These are phyloP conservation scores for Thamnidium elegans DNA, from an alignment of 192 early-diverging fungal genomes.

Conservation along the genomic window DNA sequence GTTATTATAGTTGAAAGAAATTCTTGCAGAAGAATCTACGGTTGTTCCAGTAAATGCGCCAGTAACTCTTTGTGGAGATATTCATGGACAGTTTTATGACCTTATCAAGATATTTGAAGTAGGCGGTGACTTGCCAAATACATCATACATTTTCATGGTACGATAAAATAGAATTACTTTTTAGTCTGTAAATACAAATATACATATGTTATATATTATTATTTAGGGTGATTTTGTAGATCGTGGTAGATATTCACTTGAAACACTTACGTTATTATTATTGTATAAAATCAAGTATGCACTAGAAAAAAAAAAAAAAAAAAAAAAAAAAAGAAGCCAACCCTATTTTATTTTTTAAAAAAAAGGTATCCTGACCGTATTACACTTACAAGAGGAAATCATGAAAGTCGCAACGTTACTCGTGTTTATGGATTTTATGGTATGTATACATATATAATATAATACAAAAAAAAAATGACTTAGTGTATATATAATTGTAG, in stretches of 20 bases:
- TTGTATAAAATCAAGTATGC: conserved; percentile 84
- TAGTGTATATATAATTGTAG: conserved; percentile 35
- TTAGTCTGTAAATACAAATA: conserved; percentile 1
- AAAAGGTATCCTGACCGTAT: conserved; percentile 91
- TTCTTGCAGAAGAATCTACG: conserved; percentile 96
- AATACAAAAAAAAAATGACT: background rate
- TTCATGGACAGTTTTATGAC: conserved; percentile 97
- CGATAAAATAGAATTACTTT: conserved; percentile 4
- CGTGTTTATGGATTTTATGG: conserved; percentile 95
- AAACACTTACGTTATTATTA: conserved; percentile 91
- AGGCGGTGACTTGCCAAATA: conserved; percentile 88
- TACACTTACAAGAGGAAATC: conserved; percentile 91
- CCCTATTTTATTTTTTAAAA: background rate
- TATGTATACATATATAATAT: conserved; percentile 19
- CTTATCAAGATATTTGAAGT: conserved; percentile 92
- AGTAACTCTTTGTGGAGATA: conserved; percentile 96
- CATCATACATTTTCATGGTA: conserved; percentile 97
- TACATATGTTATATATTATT: background rate
- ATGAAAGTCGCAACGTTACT: conserved; percentile 94
- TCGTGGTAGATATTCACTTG: conserved; percentile 92
- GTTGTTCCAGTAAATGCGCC: conserved; percentile 92
- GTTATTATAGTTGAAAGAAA: conserved; percentile 77
- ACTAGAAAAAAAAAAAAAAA: background rate
- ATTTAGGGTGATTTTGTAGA: conserved; percentile 97
- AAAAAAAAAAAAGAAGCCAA: background rate